Evolutionary conservation across 768 basidiomycete genomes (phyloP), one percentile per base, ranked within the genome.

Genomic region (Trametes elegans): DNA sequence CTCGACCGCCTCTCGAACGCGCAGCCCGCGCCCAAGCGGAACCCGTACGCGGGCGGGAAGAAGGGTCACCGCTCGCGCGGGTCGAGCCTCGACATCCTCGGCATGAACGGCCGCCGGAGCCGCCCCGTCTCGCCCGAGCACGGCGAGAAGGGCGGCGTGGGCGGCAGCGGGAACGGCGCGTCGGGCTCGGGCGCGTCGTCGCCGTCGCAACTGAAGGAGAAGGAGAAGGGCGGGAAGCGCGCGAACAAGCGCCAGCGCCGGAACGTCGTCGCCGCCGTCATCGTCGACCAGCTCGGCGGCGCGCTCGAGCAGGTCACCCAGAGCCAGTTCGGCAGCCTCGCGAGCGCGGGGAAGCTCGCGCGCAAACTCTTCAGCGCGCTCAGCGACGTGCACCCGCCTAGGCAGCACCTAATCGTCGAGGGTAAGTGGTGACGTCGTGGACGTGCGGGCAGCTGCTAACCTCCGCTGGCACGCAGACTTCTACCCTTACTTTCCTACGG

Each of bases 1-100:
- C 74, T 91, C 19, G 88, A 90, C 66, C 76, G 76, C 26, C 76
- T 90, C 31, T 89, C 88, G 3, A 85, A 85, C 64, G 85, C 83
- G 4, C 80, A 83, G 7, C 77, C 79, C 4, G 59, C 73, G 5
- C 62, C 72, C 3, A 79, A 72, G 65, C 76, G 71, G 54, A 53
- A 65, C 6, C 71, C 71, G 1, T 75, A 79, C 34, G 45, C 35
- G 47, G 62, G 61, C 9, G 55, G 58, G 39, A 57, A 60, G 49
- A 80, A 74, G 65, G 77, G 79, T 0, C 77, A 77, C 55, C 80
- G 74, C 24, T 62, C 52, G 23, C 55, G 53, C 52, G 55, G 49
- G 5, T 60, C 64, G 49, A 51, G 57, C 47, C 29, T 54, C 21
- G 58, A 60, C 39, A 29, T 59, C 11, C 54, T 64, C 14, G 58